phyloP scores from a whole-genome alignment of 108 stramenopile species.

The Asterionellopsis glacialis region DNA sequence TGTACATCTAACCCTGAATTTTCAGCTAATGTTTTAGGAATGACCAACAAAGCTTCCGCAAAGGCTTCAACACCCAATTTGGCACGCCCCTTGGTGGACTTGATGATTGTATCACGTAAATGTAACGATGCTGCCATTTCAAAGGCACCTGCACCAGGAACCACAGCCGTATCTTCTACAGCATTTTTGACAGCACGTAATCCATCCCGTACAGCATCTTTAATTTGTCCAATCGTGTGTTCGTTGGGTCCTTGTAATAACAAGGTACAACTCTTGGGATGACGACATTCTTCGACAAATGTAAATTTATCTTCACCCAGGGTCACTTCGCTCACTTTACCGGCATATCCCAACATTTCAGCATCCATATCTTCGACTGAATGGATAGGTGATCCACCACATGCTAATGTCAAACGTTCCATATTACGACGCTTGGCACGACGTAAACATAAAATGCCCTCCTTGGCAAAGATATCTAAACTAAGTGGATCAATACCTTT shows the following conservation, averaged over 20 bases:
- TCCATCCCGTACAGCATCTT: slow-evolving; percentile 98
- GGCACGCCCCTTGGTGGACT: slow-evolving; percentile 80
- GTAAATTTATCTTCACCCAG: slow-evolving; percentile 99
- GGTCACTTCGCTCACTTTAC: slow-evolving; percentile 91
- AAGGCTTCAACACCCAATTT: slow-evolving; percentile 97
- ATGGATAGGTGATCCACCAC: slow-evolving; percentile 95
- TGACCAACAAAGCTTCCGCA: slow-evolving; percentile 93
- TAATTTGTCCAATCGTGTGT: slow-evolving; percentile 96
- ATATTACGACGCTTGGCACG: slow-evolving; percentile 99
- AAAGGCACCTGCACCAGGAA: slow-evolving; percentile 98
- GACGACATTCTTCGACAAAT: slow-evolving; percentile 94
- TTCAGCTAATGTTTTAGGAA: slow-evolving; percentile 97
- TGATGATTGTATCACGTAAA: slow-evolving; percentile 52
- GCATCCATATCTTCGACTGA: slow-evolving; percentile 90
- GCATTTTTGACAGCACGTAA: slow-evolving; percentile 96
- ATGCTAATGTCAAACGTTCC: slow-evolving; percentile 97
- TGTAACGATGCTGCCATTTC: slow-evolving; percentile 88
- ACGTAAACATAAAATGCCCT: slow-evolving; percentile 95
- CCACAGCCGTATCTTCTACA: slow-evolving; percentile 89
- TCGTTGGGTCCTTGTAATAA: slow-evolving; percentile 97
- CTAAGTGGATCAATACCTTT: slow-evolving; percentile 98
- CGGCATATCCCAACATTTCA: slow-evolving; percentile 90
- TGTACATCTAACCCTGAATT: slow-evolving; percentile 98
- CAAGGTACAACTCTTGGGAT: slow-evolving; percentile 91
- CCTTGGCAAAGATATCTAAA: slow-evolving; percentile 99